Evolutionary conservation across 495 filamentous ascomycete species (phyloP), one percentile per base, ranked within the genome.

Genomic region (Aspergillus coremiiformis): DNA sequence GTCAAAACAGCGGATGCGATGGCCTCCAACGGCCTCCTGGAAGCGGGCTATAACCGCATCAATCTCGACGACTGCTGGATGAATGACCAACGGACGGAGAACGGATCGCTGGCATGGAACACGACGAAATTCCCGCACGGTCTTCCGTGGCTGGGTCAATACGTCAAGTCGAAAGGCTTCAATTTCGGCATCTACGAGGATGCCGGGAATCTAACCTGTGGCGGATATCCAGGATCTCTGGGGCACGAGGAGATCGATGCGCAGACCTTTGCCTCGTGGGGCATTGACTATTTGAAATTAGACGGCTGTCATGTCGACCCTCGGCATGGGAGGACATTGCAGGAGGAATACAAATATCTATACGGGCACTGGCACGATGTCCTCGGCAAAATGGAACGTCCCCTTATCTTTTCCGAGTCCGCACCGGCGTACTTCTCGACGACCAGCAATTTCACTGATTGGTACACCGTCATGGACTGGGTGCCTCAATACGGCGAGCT

Each of bases 11-110:
- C 71, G 2, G 57, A 70, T 39, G 55, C 68, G 1, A 72, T 74
- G 69, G 44, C 57, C 7, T 52, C 47, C 27, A 70, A 63, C 26
- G 71, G 71, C 23, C 64, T 74, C 3, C 66, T 59, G 2, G 58
- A 56, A 26, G 69, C 66, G 9, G 71, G 71, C 21, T 74, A 74
- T 41, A 63, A 70, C 45, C 62, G 68, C 21, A 62, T 74, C 45
- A 72, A 71, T 32, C 58, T 72, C 3, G 71, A 74, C 44, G 71
- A 74, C 49, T 74, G 71, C 61, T 74, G 71, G 71, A 65, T 68
- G 62, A 49, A 51, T 21, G 37, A 65, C 17, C 26, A 53, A 17
- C 66, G 71, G 14, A 53, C 60, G 1, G 46, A 56, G 3, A 55
- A 68, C 32, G 66, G 66, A 15, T 65, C 63, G 1, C 56, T 74